Conservation (phyloP, 495 filamentous ascomycete species). For the Penicillium chermesinum region DNA sequence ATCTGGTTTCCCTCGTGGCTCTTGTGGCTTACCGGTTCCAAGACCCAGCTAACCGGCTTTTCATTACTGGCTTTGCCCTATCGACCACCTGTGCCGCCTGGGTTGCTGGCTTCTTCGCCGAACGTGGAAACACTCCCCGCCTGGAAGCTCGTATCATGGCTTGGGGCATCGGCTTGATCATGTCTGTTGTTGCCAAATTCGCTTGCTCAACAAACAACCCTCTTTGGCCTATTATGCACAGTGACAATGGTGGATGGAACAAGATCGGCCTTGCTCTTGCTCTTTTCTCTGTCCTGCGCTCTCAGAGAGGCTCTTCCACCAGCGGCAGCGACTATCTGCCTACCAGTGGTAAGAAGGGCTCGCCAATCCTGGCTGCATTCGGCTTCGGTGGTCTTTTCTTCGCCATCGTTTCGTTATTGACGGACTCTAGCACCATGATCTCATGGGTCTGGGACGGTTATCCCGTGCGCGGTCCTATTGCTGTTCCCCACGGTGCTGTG, state of each 20-base stretch:
- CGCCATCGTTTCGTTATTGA: conserved; percentile 86
- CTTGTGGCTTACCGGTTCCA: conserved; percentile 74
- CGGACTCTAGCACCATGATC: conserved; percentile 98
- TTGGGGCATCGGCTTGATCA: conserved; percentile 75
- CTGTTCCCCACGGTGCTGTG: conserved; percentile 79
- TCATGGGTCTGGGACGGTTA: conserved; percentile 99
- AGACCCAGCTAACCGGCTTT: conserved; percentile 71
- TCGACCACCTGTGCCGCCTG: conserved; percentile 73
- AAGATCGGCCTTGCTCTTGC: conserved; percentile 73
- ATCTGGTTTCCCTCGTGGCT: conserved; percentile 72
- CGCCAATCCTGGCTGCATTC: conserved; percentile 64
- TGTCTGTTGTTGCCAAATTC: conserved; percentile 87
- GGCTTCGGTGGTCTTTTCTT: conserved; percentile 85
- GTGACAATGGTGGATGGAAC: conserved; percentile 87
- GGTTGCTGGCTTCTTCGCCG: conserved; percentile 73
- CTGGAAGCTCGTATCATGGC: conserved; percentile 78
- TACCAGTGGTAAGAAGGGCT: conserved; percentile 53
- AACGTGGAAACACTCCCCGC: conserved; percentile 64
- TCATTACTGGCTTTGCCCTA: conserved; percentile 74
- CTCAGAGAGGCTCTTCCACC: conserved; percentile 54
- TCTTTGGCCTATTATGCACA: conserved; percentile 91
- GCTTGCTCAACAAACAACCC: conserved; percentile 96
- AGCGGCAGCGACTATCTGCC: conserved; percentile 49
- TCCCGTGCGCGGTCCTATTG: conserved; percentile 82
- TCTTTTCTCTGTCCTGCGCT: conserved; percentile 64